Base-by-base conservation (phyloP, 108 stramenopile species). In the Nannochloropsis oceanica region DNA sequence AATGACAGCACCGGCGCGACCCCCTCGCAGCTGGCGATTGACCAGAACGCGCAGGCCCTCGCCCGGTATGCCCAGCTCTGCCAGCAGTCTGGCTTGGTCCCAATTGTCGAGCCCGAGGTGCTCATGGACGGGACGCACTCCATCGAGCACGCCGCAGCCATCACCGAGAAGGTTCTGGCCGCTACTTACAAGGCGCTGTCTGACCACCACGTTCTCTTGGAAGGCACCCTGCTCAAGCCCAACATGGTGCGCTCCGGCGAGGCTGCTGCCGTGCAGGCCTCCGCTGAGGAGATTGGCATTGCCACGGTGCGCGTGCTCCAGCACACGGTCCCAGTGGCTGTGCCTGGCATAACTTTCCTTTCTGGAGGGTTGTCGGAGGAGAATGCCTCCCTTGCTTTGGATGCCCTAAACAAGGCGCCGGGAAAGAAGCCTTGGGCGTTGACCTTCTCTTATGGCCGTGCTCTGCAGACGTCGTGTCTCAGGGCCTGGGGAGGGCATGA, bases 91-190 rank as follows among this genome's bases (percentile, higher is more conserved):
- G 95, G 95, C 13, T 84, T 95, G 26, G 93, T 96, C 85, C 95
- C 95, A 25, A 96, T 96, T 84, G 95, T 96, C 13, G 95, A 96
- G 89, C 95, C 95, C 13, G 95, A 96, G 87, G 87, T 96, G 43
- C 87, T 92, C 26, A 89, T 92, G 87, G 92, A 91, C 44, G 92
- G 92, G 25, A 44, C 46, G 24, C 91, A 91, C 87, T 26, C 85
- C 83, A 89, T 92, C 59, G 87, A 89, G 84, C 84, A 27, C 42
- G 83, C 87, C 43, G 90, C 88, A 20, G 88, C 13, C 25, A 88
- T 84, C 25, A 89, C 89, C 44, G 87, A 91, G 87, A 44, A 80
- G 43, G 92, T 91, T 42, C 84, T 91, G 42, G 87, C 87, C 44
- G 86, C 87, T 82, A 73, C 80, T 27, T 91, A 92, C 92, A 95